A percentile compares a stretch with the other conserved stretches of the same genome.
These are phyloP conservation scores for Lasiosphaeria hispida DNA, from an alignment of 495 filamentous ascomycete species.

Conservation along the genomic window DNA sequence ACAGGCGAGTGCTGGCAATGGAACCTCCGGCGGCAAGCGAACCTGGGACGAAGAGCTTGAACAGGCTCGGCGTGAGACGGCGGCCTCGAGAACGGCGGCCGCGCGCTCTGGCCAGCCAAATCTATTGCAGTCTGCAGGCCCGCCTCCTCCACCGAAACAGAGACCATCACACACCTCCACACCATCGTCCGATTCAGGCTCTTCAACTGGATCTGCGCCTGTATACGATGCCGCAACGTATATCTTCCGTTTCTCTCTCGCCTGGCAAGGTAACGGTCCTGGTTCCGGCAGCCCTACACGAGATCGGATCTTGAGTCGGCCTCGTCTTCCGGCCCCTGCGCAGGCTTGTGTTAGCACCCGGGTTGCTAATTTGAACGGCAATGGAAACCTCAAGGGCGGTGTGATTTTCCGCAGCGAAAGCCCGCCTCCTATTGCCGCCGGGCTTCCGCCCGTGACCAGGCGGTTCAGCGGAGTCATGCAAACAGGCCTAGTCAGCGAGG, in stretches of 20 bases:
- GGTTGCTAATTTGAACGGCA: conserved; percentile 6
- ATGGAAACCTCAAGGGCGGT: not conserved
- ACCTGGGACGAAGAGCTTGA: conserved; percentile 42
- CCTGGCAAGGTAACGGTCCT: conserved; percentile 25
- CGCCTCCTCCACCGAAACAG: conserved; percentile 34
- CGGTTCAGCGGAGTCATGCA: conserved; percentile 42
- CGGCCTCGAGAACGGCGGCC: conserved; percentile 32
- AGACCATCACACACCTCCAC: conserved; percentile 18
- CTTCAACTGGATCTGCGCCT: conserved; percentile 43
- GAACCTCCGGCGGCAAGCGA: conserved; percentile 16
- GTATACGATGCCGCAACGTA: conserved; percentile 42
- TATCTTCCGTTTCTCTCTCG: conserved; percentile 47
- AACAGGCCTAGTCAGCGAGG: conserved; percentile 44
- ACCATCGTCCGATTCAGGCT: conserved; percentile 38
- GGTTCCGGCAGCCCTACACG: conserved; percentile 29
- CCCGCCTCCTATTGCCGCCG: conserved; percentile 34
- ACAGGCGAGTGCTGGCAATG: conserved; percentile 15
- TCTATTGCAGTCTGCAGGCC: conserved; percentile 16
- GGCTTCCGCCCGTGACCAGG: conserved; percentile 44
- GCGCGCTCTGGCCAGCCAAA: conserved; percentile 15
- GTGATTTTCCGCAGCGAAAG: conserved; percentile 30
- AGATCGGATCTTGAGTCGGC: conserved; percentile 58
- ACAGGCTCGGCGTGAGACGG: conserved; percentile 43
- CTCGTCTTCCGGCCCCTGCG: conserved; percentile 72
- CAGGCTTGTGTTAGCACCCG: conserved; percentile 53